Percentiles rank a stretch among this genome's conserved stretches.
phyloP scores from a whole-genome alignment of 441 rosid species.

The Adansonia gregorii region DNA sequence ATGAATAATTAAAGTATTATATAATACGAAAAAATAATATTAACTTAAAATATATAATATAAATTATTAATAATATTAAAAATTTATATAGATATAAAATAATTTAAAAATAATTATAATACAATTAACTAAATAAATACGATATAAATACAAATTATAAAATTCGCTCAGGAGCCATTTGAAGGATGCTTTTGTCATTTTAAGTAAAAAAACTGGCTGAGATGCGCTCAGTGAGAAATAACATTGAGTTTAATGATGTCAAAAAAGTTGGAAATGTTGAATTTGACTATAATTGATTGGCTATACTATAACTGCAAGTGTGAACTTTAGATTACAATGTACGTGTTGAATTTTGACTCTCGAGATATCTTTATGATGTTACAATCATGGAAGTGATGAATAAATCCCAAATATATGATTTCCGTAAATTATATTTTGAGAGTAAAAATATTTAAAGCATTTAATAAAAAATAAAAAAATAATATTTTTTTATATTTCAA shows the following conservation, averaged over 20 bases:
- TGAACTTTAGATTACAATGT: not conserved
- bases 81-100: too few species aligned
- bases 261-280: slow-evolving; percentile 28
- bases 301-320: too few species aligned
- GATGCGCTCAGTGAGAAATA: not conserved
- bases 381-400: not conserved
- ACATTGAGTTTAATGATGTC: not conserved
- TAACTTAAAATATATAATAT: too few species aligned
- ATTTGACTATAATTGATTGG: slow-evolving; percentile 28
- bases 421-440: not conserved
- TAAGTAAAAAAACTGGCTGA: not conserved
- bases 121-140: too few species aligned
- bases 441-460: not conserved
- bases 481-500: too few species aligned
- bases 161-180: not conserved
- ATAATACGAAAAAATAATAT: too few species aligned
- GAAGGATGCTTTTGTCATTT: slow-evolving; percentile 12
- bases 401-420: not conserved
- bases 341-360: not conserved
- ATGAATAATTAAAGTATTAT: too few species aligned
- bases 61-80: too few species aligned
- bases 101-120: too few species aligned
- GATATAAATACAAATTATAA: too few species aligned
- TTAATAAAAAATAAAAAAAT: too few species aligned
- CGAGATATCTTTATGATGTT: not conserved